These are phyloP conservation scores for Podila epigama DNA, from an alignment of 192 early-diverging fungal genomes.

Conservation along the genomic window DNA sequence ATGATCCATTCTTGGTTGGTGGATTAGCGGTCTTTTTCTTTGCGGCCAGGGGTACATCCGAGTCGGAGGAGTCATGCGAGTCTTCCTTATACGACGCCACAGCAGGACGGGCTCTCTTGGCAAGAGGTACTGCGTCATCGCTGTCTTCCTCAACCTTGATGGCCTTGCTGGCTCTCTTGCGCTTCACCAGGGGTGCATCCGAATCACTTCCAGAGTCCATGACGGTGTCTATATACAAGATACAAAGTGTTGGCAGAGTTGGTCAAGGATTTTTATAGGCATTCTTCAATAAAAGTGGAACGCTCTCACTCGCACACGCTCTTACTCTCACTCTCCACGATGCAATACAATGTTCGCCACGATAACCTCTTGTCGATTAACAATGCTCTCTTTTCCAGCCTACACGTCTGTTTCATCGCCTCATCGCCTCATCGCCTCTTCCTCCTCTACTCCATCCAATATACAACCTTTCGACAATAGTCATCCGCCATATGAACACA, in stretches of 20 bases:
- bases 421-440: too few species aligned
- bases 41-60: slow-evolving; percentile 29
- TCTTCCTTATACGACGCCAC: slow-evolving; percentile 28
- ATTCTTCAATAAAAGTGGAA: slow-evolving; percentile 12
- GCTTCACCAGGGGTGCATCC: slow-evolving; percentile 53
- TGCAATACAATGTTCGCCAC: too few species aligned
- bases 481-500: too few species aligned
- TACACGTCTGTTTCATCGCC: too few species aligned
- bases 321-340: too few species aligned
- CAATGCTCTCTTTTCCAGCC: too few species aligned
- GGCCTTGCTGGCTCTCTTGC: slow-evolving; percentile 28
- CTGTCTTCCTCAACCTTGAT: slow-evolving; percentile 47
- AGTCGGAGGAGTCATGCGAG: slow-evolving; percentile 27
- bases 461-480: too few species aligned
- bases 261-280: background rate
- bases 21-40: slow-evolving; percentile 10
- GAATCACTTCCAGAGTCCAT: slow-evolving; percentile 51
- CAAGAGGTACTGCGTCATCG: slow-evolving; percentile 4
- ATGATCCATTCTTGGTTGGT: slow-evolving; percentile 18
- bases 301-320: too few species aligned
- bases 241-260: background rate
- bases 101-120: slow-evolving; percentile 18
- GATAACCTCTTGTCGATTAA: too few species aligned
- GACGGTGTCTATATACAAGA: slow-evolving; percentile 10
- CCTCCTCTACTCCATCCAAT: too few species aligned